Conservation (phyloP, 2,329 filamentous ascomycete genomes). For the Calonectria naviculata region DNA sequence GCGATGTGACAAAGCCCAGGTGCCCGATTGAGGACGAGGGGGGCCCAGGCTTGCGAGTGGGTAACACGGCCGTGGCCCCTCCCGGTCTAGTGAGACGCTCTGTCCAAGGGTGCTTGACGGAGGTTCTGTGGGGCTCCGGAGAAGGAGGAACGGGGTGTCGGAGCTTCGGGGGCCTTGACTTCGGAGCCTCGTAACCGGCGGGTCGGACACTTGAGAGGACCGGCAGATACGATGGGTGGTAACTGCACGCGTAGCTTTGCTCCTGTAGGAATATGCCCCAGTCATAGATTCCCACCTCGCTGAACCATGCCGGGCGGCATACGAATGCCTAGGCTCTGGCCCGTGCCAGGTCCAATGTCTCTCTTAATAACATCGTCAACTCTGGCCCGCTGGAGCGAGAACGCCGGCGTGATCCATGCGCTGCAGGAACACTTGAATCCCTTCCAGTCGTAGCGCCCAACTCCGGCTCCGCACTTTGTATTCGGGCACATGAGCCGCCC, state of each 20-base stretch:
- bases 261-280: neutral
- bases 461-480: conserved; percentile 79
- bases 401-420: conserved; percentile 90
- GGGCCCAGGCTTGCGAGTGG: neutral
- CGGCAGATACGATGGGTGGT: neutral
- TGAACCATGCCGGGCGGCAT: conserved; percentile 60
- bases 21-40: neutral
- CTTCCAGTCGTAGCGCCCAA: conserved; percentile 97
- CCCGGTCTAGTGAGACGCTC: neutral
- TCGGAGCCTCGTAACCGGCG: conserved; percentile 5
- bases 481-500: conserved; percentile 89
- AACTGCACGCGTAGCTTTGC: neutral
- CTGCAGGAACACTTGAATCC: conserved; percentile 93
- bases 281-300: conserved; percentile 49
- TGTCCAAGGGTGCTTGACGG: neutral
- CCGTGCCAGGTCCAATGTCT: conserved; percentile 28
- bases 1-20: neutral
- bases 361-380: conserved; percentile 73
- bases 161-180: neutral
- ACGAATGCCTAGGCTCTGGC: conserved; percentile 59
- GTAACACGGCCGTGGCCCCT: neutral
- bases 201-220: neutral
- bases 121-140: neutral
- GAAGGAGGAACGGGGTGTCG: neutral
- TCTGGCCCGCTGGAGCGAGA: conserved; percentile 84